Conservation (phyloP, 257 asterid genomes). For the Solanum phureja region DNA sequence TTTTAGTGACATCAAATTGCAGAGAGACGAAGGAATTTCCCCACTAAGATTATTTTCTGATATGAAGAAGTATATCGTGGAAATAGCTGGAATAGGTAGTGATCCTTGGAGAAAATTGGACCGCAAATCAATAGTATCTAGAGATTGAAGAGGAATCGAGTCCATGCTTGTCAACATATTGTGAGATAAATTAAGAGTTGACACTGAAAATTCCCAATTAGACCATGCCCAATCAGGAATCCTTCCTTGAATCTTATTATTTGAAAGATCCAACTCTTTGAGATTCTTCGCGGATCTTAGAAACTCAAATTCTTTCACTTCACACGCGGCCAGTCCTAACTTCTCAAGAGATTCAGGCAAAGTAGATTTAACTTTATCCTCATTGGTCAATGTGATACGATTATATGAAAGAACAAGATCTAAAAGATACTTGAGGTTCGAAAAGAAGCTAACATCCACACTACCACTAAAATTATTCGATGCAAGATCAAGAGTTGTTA, state of each 20-base stretch:
- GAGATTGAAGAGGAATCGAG: neutral
- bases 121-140: neutral
- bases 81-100: neutral
- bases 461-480: neutral
- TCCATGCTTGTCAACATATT: neutral
- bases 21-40: neutral
- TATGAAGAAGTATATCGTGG: neutral
- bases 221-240: neutral
- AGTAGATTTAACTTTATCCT: neutral
- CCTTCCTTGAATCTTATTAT: neutral
- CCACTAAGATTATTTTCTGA: neutral
- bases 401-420: neutral
- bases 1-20: neutral
- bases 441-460: neutral
- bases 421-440: neutral
- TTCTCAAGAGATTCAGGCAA: neutral
- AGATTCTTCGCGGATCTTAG: neutral
- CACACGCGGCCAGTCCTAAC: neutral
- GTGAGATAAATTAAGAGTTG: neutral
- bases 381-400: neutral
- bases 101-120: neutral
- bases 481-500: neutral
- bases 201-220: neutral
- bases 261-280: neutral
- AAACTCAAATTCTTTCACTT: neutral